A percentile compares a stretch with the other conserved stretches of the same genome.
Conservation (phyloP, 2,329 filamentous ascomycete species). For the Phymatotrichopsis omnivora region DNA sequence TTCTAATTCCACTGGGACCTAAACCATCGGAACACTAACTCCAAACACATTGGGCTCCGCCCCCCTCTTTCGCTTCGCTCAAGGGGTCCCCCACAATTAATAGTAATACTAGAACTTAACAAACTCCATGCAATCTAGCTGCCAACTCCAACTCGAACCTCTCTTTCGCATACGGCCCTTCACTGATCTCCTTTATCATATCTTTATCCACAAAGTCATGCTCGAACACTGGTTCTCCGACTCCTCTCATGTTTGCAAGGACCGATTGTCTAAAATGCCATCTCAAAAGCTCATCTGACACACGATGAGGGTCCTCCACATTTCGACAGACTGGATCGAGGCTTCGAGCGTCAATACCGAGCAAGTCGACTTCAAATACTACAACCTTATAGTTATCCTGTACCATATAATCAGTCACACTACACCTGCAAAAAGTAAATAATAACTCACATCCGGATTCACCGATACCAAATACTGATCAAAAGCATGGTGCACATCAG, state of each 20-base stretch:
- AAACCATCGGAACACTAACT: too few relatives aligned
- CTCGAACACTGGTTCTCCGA: constrained; percentile 21
- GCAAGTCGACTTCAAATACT: constrained; percentile 10
- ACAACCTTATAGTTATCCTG: constrained; percentile 18
- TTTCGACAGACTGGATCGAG: constrained; percentile 14
- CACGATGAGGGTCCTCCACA: constrained; percentile 1
- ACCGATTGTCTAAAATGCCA: constrained; percentile 13
- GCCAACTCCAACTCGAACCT: constrained; percentile 20
- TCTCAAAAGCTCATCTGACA: constrained; percentile 2
- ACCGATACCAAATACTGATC: constrained; percentile 16
- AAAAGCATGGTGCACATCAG: constrained; percentile 4
- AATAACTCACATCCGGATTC: constrained; percentile 14
- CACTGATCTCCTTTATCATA: constrained; percentile 12
- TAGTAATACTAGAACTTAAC: too few relatives aligned
- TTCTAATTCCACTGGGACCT: too few relatives aligned
- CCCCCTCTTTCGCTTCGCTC: too few relatives aligned
- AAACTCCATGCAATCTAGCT: too few relatives aligned
- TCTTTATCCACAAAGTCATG: constrained; percentile 19
- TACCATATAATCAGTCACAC: neutral
- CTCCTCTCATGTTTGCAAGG: constrained; percentile 15
- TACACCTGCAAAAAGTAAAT: neutral
- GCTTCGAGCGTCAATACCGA: constrained; percentile 7
- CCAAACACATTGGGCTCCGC: too few relatives aligned
- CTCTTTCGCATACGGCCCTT: constrained; percentile 13
- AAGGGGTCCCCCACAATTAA: too few relatives aligned